Base-by-base conservation (phyloP, 2,329 filamentous ascomycete genomes). In the Talaromyces sp. region DNA sequence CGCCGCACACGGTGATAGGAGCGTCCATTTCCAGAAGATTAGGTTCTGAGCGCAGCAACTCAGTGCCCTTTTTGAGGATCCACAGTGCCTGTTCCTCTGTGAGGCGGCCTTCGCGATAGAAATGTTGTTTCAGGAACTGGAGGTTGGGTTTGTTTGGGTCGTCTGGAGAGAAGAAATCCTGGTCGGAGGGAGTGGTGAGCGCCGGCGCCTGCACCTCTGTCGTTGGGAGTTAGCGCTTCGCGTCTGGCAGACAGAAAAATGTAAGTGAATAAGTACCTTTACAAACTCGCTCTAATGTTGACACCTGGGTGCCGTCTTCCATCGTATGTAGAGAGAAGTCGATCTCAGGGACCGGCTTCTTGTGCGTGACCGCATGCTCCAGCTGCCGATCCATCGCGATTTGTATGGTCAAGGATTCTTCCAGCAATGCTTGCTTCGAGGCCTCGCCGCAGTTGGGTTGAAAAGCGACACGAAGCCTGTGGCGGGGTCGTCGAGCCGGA, bases 21-120 rank as follows among this genome's bases (percentile, higher is more conserved):
- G 95, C 95, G 77, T 99, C 95, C 95, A 99, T 99, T 82, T 99
- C 95, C 68, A 99, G 84, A 66, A 99, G 82, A 77, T 98, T 99
- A 66, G 95, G 93, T 80, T 99, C 95, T 65, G 88, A 84, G 72
- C 89, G 89, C 71, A 99, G 83, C 57, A 99, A 80, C 76, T 97
- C 90, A 60, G 92, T 92, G 65, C 93, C 95, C 69, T 89, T 88
- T 70, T 87, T 86, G 75, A 99, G 88, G 71, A 99, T 99, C 88
- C 89, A 98, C 77, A 99, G 82, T 62, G 95, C 95, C 81, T 99
- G 95, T 71, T 98, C 93, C 76, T 99, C 93, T 54, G 93, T 98
- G 74, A 99, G 83, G 68, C 95, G 92, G 64, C 95, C 95, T 82
- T 99, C 95, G 66, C 95, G 89, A 77, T 97, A 98, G 78, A 99